phyloP scores from a whole-genome alignment of 495 filamentous ascomycete genomes.

The Penicillium bialowiezense region DNA sequence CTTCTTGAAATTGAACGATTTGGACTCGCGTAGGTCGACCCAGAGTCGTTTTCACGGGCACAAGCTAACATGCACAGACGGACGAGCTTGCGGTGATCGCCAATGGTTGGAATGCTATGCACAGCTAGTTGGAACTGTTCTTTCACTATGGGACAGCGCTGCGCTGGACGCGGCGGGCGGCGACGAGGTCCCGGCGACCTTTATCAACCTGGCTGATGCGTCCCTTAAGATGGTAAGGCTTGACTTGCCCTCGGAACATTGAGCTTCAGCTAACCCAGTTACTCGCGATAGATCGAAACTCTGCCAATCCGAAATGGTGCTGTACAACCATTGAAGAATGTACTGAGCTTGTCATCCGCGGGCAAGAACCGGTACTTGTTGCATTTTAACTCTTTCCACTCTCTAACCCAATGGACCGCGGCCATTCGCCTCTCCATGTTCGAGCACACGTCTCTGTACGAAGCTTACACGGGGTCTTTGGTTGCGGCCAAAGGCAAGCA shows the following conservation, averaged over 20 bases:
- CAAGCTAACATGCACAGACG: conserved; percentile 56
- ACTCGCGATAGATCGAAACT: conserved; percentile 70
- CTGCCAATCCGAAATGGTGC: conserved; percentile 74
- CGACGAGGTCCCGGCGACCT: conserved; percentile 85
- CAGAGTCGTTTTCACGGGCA: background rate
- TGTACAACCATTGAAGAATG: conserved; percentile 81
- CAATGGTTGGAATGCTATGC: conserved; percentile 97
- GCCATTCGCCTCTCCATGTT: conserved; percentile 93
- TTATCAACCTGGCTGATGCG: conserved; percentile 95
- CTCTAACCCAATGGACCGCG: conserved; percentile 92
- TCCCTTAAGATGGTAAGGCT: conserved; percentile 88
- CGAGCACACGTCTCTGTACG: conserved; percentile 88
- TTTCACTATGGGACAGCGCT: conserved; percentile 94
- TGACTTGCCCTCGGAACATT: background rate
- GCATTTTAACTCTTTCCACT: conserved; percentile 93
- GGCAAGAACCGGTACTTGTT: conserved; percentile 92
- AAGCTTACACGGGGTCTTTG: conserved; percentile 93
- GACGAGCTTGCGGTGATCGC: conserved; percentile 78
- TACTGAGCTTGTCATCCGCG: conserved; percentile 91
- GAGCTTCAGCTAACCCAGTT: no score
- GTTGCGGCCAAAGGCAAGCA: conserved; percentile 91
- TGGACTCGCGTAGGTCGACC: conserved; percentile 72
- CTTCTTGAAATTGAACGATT: conserved; percentile 91
- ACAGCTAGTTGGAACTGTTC: conserved; percentile 88
- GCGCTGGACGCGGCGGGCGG: conserved; percentile 86